Conservation (phyloP, 192 early-diverging fungal genomes). For the Entomortierella beljakovae region DNA sequence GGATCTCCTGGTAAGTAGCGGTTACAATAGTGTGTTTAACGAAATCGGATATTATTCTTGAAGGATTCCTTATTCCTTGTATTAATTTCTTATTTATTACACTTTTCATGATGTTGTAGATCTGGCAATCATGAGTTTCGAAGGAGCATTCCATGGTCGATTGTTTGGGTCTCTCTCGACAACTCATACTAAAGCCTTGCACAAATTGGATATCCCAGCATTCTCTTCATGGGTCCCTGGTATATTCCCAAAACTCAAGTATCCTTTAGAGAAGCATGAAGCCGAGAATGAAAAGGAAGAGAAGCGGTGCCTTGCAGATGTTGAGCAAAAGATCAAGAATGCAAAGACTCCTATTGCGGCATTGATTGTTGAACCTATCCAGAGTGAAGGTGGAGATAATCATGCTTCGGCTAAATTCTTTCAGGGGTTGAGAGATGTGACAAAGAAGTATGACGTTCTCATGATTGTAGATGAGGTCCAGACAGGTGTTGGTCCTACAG, state of each 20-base stretch:
- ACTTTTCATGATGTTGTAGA: conserved; percentile 20
- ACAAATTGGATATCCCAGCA: conserved; percentile 81
- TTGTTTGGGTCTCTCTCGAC: conserved; percentile 76
- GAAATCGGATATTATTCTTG: neutral
- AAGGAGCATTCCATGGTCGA: conserved; percentile 74
- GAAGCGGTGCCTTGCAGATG: conserved; percentile 62
- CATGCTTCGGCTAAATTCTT: conserved; percentile 76
- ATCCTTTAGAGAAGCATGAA: conserved; percentile 70
- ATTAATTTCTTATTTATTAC: neutral
- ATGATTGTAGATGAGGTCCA: conserved; percentile 88
- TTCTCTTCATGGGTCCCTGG: conserved; percentile 59
- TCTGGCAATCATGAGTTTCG: conserved; percentile 74
- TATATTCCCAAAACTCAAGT: conserved; percentile 74
- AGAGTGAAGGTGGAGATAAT: conserved; percentile 82
- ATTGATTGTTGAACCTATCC: conserved; percentile 77
- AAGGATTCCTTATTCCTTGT: neutral
- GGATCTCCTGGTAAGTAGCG: conserved; percentile 62
- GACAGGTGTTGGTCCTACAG: conserved; percentile 79
- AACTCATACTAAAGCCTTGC: conserved; percentile 76
- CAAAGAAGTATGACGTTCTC: conserved; percentile 64
- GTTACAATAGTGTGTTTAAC: neutral
- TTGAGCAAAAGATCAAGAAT: conserved; percentile 61
- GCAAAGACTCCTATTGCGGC: conserved; percentile 68
- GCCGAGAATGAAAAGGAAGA: conserved; percentile 72
- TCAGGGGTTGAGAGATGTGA: conserved; percentile 68